Base-by-base conservation (phyloP, 345 rosid species). In the Capsella bursapastoris region DNA sequence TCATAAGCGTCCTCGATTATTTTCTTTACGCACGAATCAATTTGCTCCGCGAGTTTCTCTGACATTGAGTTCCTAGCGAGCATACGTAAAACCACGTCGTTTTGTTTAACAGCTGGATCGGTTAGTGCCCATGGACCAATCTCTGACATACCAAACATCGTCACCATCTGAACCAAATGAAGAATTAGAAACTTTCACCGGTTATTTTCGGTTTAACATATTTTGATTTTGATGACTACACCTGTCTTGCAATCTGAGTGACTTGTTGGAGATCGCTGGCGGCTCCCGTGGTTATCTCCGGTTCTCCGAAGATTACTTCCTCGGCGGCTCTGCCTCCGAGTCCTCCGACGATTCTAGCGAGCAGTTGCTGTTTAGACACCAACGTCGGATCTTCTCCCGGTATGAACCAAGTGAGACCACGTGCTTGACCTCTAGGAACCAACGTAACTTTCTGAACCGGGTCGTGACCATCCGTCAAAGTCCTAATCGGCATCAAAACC, bases 331-430 rank as follows among this genome's bases (percentile, higher is more conserved):
- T 78, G 8, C 97, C 93, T 14, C 93, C 91, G 2, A 89, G 87
- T 35, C 93, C 93, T 51, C 95, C 90, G 35, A 86, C 91, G 11
- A 91, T 83, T 68, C 88, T 81, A 3, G 91, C 91, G 57, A 87
- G 85, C 18, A 89, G 72, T 43, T 87, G 95, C 25, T 85, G 85
- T 72, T 81, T 87, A 25, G 89, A 83, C 63, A 91, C 61, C 8
- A 85, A 77, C 22, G 82, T 62, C 14, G 89, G 90, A 68, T 87
- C 93, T 75, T 91, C 91, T 2, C 82, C 84, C 1, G 85, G 87
- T 43, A 83, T 25, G 84, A 91, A 91, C 92, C 92, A 87, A 43
- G 92, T 89, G 9, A 91, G 87, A 7, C 97, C 90, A n/a, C 89
- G 87, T 3, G 92, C 95, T 78, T 91, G 95, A 45, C 97, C 97